A percentile compares a stretch with the other conserved stretches of the same genome.
These are phyloP conservation scores for Trametes maxima DNA, from an alignment of 768 basidiomycete species.

Conservation along the genomic window DNA sequence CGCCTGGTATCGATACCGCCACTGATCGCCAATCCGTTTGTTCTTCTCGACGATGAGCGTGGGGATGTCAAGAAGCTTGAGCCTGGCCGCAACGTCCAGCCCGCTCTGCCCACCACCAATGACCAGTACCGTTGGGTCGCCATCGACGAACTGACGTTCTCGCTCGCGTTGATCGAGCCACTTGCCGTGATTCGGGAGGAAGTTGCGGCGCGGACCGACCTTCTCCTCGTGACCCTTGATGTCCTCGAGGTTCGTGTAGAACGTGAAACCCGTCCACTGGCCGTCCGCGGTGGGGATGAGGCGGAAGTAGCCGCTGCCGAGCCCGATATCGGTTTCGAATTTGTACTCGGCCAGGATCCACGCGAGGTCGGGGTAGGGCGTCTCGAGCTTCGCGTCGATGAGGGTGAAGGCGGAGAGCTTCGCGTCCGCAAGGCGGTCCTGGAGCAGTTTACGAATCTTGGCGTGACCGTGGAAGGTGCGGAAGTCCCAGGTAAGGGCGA, in stretches of 20 bases:
- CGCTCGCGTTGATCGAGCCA: slow-evolving; percentile 43
- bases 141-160: slow-evolving; percentile 43
- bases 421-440: slow-evolving; percentile 27
- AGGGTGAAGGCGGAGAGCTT: slow-evolving; percentile 26
- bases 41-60: slow-evolving; percentile 66
- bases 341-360: slow-evolving; percentile 39
- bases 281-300: slow-evolving; percentile 46
- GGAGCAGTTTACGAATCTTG: slow-evolving; percentile 34
- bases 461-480: slow-evolving; percentile 39
- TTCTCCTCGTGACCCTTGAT: slow-evolving; percentile 49
- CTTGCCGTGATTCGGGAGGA: slow-evolving; percentile 42
- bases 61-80: slow-evolving; percentile 52
- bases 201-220: slow-evolving; percentile 37
- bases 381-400: slow-evolving; percentile 19
- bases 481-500: slow-evolving; percentile 42
- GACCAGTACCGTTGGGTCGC: slow-evolving; percentile 54
- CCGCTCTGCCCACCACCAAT: slow-evolving; percentile 58
- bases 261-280: slow-evolving; percentile 49
- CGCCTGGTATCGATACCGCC: slow-evolving; percentile 68
- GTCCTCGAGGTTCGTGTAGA: slow-evolving; percentile 55
- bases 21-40: slow-evolving; percentile 59
- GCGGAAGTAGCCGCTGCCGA: slow-evolving; percentile 44
- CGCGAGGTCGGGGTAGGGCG: slow-evolving; percentile 30
- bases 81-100: slow-evolving; percentile 57
- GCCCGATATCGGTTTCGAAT: slow-evolving; percentile 46